Evolutionary conservation across 345 rosid genomes (phyloP).

Genomic region (Eucalyptus grandis): DNA sequence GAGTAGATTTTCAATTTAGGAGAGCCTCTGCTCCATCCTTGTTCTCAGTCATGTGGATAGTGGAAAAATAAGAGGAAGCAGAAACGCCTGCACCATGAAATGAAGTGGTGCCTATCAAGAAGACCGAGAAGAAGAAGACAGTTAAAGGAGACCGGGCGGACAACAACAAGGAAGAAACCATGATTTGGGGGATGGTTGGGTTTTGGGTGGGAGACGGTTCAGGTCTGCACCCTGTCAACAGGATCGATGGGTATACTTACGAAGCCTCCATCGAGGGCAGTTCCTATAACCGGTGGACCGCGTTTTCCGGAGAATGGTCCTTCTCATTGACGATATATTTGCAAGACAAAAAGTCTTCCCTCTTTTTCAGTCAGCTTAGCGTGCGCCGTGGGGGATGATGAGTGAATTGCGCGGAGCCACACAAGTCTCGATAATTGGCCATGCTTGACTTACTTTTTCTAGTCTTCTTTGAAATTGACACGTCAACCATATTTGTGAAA

Average conservation of each 20-base stretch:
- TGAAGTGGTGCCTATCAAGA: background rate
- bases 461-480: background rate
- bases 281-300: background rate
- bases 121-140: background rate
- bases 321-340: background rate
- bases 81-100: background rate
- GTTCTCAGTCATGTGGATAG: background rate
- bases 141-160: background rate
- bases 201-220: background rate
- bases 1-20: background rate
- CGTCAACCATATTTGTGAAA: background rate
- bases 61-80: background rate
- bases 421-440: fast-evolving
- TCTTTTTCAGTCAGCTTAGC: background rate
- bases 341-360: background rate
- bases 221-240: background rate
- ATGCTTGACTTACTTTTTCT: background rate
- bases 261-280: background rate
- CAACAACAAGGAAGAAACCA: background rate
- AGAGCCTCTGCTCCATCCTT: background rate
- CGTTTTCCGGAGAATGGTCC: background rate
- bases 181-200: background rate
- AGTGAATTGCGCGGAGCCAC: background rate
- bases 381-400: background rate
- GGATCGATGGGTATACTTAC: background rate